phyloP scores from a whole-genome alignment of 169 alveolate species.

The Babesia ovis region DNA sequence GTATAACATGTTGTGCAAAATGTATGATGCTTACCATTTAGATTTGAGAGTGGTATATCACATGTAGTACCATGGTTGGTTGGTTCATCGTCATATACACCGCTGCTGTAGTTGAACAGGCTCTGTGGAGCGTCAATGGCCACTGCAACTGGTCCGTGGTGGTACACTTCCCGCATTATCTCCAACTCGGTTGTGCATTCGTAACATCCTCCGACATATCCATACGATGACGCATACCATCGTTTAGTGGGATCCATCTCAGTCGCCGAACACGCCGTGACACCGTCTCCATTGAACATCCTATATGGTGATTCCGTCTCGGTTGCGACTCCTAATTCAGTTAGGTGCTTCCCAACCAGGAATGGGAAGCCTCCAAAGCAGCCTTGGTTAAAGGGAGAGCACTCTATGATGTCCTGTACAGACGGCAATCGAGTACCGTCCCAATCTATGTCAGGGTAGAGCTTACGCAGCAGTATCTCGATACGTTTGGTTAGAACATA shows the following conservation, averaged over 20 bases:
- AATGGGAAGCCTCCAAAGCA: slow-evolving; percentile 90
- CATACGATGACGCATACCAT: slow-evolving; percentile 73
- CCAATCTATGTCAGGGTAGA: slow-evolving; percentile 60
- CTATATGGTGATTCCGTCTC: slow-evolving; percentile 43
- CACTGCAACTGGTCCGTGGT: slow-evolving; percentile 82
- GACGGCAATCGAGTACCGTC: slow-evolving; percentile 51
- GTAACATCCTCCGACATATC: slow-evolving; percentile 85
- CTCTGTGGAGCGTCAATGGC: slow-evolving; percentile 83
- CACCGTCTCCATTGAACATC: slow-evolving; percentile 2
- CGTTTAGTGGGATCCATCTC: neutral
- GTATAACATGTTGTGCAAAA: neutral
- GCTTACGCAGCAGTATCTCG: slow-evolving; percentile 77
- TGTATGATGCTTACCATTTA: slow-evolving; percentile 68
- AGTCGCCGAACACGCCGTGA: slow-evolving; percentile 1
- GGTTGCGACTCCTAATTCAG: slow-evolving; percentile 79
- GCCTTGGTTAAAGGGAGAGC: slow-evolving; percentile 86
- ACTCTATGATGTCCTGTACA: slow-evolving; percentile 48
- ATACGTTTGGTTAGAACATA: slow-evolving; percentile 83
- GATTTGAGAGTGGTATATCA: slow-evolving; percentile 78
- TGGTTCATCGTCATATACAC: slow-evolving; percentile 64
- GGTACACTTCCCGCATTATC: slow-evolving; percentile 79
- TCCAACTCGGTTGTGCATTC: slow-evolving; percentile 79
- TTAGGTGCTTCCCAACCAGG: slow-evolving; percentile 85
- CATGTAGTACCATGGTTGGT: slow-evolving; percentile 79
- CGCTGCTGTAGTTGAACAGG: slow-evolving; percentile 65